phyloP scores from a whole-genome alignment of 345 rosid species.

The Acer yangbiense region DNA sequence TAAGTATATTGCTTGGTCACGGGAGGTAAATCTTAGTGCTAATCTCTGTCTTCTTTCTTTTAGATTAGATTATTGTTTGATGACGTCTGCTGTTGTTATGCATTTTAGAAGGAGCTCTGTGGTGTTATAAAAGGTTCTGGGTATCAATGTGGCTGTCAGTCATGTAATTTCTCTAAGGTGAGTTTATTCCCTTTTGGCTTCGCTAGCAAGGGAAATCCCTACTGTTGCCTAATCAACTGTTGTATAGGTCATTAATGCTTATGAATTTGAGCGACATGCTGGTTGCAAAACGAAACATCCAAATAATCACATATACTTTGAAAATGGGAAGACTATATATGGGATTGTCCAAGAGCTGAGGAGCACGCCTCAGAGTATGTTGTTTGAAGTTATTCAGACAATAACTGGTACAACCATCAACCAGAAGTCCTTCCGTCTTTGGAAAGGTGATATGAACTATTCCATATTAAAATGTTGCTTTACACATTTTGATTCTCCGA shows the following conservation, averaged over 20 bases:
- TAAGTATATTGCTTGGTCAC: slow-evolving; percentile 56
- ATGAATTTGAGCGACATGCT: slow-evolving; percentile 64
- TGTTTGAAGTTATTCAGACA: slow-evolving; percentile 55
- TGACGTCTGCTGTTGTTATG: slow-evolving; percentile 27
- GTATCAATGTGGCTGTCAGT: slow-evolving; percentile 57
- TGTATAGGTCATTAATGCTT: slow-evolving; percentile 53
- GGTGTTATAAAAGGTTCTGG: slow-evolving; percentile 58
- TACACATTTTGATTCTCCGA: neutral
- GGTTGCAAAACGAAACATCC: slow-evolving; percentile 67
- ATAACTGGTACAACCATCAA: slow-evolving; percentile 60
- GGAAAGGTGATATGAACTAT: slow-evolving; percentile 52
- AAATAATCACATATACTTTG: slow-evolving; percentile 63
- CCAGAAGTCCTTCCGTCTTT: slow-evolving; percentile 53
- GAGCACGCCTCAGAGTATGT: slow-evolving; percentile 56
- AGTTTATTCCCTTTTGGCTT: slow-evolving; percentile 12
- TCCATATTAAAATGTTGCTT: slow-evolving; percentile 2
- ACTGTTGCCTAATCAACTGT: slow-evolving; percentile 7
- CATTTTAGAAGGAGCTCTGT: slow-evolving; percentile 50
- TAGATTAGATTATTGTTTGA: slow-evolving; percentile 9
- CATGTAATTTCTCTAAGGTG: slow-evolving; percentile 57
- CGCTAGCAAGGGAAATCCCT: neutral
- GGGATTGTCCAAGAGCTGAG: slow-evolving; percentile 64
- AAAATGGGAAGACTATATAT: slow-evolving; percentile 60
- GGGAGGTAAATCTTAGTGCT: slow-evolving; percentile 44
- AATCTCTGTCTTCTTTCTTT: neutral